Base-by-base conservation (phyloP, 257 asterid species). In the Nicotiana attenuata region DNA sequence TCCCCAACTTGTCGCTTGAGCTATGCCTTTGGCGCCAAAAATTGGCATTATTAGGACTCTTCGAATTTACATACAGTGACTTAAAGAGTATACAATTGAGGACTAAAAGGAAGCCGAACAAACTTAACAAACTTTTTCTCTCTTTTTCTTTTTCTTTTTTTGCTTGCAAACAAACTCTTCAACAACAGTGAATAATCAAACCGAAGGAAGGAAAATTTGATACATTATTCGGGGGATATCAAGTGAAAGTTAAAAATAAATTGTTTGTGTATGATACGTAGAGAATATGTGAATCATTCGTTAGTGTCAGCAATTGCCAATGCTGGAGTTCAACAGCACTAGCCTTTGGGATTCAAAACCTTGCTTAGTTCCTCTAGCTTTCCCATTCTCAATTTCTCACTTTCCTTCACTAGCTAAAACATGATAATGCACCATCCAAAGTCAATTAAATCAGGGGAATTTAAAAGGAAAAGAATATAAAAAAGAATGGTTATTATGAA, bases 351-450 rank as follows among this genome's bases (percentile, higher is more conserved):
- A 84, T 80, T 90, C 52, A 92, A 86, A 85, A 91, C 87, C 89
- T 91, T 94, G 92, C 88, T 87, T 84, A 94, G 94, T 82, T 94
- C 97, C 80, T 94, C 95, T 60, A 94, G 90, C 85, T 92, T 92
- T 77, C 75, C 87, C 95, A 92, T 87, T 83, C 98, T 90, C 83
- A 89, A 67, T 79, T 89, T 92, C 88, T 94, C 98, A 77, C 98
- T 94, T 82, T 92, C 89, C 69, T 82, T 92, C 85, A 91, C 90
- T 89, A 94, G 52, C 98, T 94, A 92, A 79, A 53, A 73, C 4
- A 68, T 79, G 26, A 3, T 28, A 78, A 67, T 45, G 2, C n/a
- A 76, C 3, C 38, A 77, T 2, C 5, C 5, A 59, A 83, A 16
- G 9, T 55, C 14, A 75, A 61, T 47, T 35, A 61, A 5, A 52